Evolutionary conservation across 1,139 yeast genomes (phyloP).

Genomic region (Magnusiomyces tetraspermus): DNA sequence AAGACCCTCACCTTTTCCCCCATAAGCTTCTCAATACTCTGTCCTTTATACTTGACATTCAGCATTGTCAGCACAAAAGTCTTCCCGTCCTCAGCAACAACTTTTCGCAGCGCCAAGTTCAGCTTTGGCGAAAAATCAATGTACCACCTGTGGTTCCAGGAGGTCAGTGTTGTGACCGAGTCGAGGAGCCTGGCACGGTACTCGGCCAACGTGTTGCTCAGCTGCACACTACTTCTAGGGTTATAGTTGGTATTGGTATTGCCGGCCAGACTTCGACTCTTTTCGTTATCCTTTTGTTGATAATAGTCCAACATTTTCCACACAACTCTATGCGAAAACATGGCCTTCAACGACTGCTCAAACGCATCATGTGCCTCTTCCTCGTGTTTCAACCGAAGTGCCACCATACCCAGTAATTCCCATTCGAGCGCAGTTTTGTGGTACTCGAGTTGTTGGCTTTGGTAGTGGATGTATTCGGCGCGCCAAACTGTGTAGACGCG

Average conservation of each 20-base stretch:
- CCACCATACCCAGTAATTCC: constrained; percentile 82
- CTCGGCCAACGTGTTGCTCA: not conserved
- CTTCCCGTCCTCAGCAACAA: constrained; percentile 68
- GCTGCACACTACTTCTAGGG: constrained; percentile 5
- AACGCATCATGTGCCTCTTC: constrained; percentile 78
- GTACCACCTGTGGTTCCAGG: constrained; percentile 98
- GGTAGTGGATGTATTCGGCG: constrained; percentile 75
- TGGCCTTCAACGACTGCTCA: constrained; percentile 59
- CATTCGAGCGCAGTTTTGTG: constrained; percentile 82
- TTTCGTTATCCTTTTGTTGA: constrained; percentile 15
- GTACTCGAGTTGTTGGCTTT: constrained; percentile 62
- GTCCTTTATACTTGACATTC: constrained; percentile 61
- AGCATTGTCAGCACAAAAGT: constrained; percentile 67
- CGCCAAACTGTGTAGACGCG: constrained; percentile 86
- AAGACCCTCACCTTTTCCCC: constrained; percentile 44
- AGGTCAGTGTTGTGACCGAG: constrained; percentile 62
- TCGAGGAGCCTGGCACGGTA: constrained; percentile 35
- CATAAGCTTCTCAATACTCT: constrained; percentile 55
- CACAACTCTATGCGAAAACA: constrained; percentile 75
- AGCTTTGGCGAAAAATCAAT: constrained; percentile 73
- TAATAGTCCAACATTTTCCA: constrained; percentile 65
- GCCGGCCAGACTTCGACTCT: constrained; percentile 12
- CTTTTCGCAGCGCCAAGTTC: constrained; percentile 44
- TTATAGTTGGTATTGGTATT: constrained; percentile 12
- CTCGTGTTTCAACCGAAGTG: constrained; percentile 66